Conservation (phyloP, 352 stramenopile species). For the Globisporangium paroecandrum region DNA sequence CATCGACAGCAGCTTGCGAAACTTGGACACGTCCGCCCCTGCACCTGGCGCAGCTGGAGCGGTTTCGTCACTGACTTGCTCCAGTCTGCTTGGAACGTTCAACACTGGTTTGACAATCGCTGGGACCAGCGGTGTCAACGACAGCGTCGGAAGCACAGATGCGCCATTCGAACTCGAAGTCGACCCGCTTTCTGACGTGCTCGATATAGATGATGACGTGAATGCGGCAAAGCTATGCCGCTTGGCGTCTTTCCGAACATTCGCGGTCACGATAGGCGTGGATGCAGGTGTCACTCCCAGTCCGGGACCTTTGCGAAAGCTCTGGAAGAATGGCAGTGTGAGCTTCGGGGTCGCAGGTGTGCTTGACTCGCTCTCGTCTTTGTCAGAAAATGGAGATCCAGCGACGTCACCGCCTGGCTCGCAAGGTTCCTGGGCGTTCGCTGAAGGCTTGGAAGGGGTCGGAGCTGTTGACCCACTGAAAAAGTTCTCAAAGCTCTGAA, state of each 20-base stretch:
- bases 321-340: conserved; percentile 68
- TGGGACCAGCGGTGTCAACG: conserved; percentile 16
- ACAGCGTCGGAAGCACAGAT: conserved; percentile 21
- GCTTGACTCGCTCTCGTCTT: background rate
- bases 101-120: conserved; percentile 7
- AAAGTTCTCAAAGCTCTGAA: conserved; percentile 23
- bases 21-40: conserved; percentile 53
- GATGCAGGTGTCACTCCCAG: conserved; percentile 56
- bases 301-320: conserved; percentile 51
- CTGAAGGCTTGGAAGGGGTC: conserved; percentile 9
- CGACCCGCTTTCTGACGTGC: background rate
- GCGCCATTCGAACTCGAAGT: background rate
- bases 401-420: background rate
- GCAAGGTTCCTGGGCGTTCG: background rate
- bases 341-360: conserved; percentile 31
- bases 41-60: conserved; percentile 1
- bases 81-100: conserved; percentile 21
- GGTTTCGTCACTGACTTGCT: background rate
- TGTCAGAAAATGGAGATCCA: conserved; percentile 6
- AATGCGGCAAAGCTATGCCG: conserved; percentile 55
- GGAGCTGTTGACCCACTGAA: conserved; percentile 10
- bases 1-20: conserved; percentile 92
- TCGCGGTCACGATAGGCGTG: conserved; percentile 66
- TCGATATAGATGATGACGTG: conserved; percentile 22
- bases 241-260: conserved; percentile 66